Evolutionary conservation across 345 rosid species (phyloP).

Genomic region (Abelmoschus esculentus): DNA sequence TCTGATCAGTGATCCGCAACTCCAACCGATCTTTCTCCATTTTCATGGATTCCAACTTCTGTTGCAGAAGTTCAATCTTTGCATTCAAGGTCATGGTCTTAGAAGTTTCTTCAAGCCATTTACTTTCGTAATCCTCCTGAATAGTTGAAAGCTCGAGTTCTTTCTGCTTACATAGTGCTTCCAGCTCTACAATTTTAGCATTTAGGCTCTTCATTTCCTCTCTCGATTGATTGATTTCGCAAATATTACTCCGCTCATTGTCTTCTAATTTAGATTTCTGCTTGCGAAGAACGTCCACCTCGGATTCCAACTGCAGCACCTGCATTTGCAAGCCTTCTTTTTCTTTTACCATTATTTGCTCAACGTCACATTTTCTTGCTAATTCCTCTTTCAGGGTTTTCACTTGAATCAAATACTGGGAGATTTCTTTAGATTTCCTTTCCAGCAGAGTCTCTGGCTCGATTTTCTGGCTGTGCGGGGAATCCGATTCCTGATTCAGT

Average conservation of each 20-base stretch:
- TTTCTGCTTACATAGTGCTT: slow-evolving; percentile 9
- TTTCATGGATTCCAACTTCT: slow-evolving; percentile 32
- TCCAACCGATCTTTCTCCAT: slow-evolving; percentile 24
- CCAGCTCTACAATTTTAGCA: slow-evolving; percentile 31
- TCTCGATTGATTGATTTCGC: slow-evolving; percentile 26
- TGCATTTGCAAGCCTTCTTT: slow-evolving; percentile 26
- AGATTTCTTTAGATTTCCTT: slow-evolving; percentile 29
- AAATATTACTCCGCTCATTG: slow-evolving; percentile 20
- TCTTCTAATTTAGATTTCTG: slow-evolving; percentile 32
- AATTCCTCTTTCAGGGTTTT: slow-evolving; percentile 38
- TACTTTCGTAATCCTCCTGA: slow-evolving; percentile 9
- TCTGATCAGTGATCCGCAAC: slow-evolving; percentile 27
- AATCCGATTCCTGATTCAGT: slow-evolving; percentile 31
- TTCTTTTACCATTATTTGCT: slow-evolving; percentile 27
- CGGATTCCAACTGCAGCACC: slow-evolving; percentile 23
- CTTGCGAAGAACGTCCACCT: slow-evolving; percentile 16
- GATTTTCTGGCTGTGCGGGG: slow-evolving; percentile 23
- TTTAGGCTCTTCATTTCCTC: slow-evolving; percentile 37
- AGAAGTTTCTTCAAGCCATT: slow-evolving; percentile 16
- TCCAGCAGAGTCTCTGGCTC: slow-evolving; percentile 26
- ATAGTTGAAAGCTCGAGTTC: slow-evolving; percentile 18
- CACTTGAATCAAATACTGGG: slow-evolving; percentile 25
- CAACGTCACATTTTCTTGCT: slow-evolving; percentile 18
- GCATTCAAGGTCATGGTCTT: slow-evolving; percentile 16
- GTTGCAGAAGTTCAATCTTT: slow-evolving; percentile 19